Conservation (phyloP, 192 early-diverging fungal genomes). For the Tieghemiomyces parasiticus region DNA sequence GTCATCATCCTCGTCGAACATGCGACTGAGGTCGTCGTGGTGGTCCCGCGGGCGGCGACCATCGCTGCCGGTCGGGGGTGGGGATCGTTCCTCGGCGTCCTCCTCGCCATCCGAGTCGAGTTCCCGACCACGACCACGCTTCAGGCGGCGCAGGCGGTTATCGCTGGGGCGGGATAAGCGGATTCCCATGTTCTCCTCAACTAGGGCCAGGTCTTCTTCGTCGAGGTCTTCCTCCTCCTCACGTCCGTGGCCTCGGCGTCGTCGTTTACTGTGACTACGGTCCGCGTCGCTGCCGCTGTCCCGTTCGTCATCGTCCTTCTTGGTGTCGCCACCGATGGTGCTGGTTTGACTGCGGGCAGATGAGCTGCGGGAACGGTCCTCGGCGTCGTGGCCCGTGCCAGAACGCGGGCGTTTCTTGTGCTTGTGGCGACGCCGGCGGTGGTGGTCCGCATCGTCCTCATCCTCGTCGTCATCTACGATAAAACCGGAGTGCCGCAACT, state of each 20-base stretch:
- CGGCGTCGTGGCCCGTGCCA: not conserved
- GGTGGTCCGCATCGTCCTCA: constrained; percentile 33
- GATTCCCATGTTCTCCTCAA: constrained; percentile 73
- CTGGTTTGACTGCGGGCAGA: not conserved
- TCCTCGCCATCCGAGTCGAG: too few species aligned
- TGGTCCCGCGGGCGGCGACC: not conserved
- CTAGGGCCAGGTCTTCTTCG: constrained; percentile 85
- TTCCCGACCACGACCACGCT: constrained; percentile 55
- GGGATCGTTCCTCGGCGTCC: too few species aligned
- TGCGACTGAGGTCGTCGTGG: constrained; percentile 30
- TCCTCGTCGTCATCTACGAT: constrained; percentile 50
- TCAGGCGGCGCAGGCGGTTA: constrained; percentile 54
- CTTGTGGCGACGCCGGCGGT: constrained; percentile 15
- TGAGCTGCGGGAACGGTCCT: not conserved
- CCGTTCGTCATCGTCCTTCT: constrained; percentile 8
- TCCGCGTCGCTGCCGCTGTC: not conserved
- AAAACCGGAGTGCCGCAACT: constrained; percentile 44
- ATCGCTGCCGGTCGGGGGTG: constrained; percentile 23
- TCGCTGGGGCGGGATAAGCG: constrained; percentile 33
- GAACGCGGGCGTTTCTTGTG: constrained; percentile 7
- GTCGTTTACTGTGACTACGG: constrained; percentile 8
- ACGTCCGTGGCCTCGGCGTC: constrained; percentile 4
- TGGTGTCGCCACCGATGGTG: not conserved
- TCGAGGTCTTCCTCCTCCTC: constrained; percentile 57
- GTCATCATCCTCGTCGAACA: constrained; percentile 61